Conservation (phyloP, 225 moss, liverwort and hornwort species). For the Marchantia paleacea region DNA sequence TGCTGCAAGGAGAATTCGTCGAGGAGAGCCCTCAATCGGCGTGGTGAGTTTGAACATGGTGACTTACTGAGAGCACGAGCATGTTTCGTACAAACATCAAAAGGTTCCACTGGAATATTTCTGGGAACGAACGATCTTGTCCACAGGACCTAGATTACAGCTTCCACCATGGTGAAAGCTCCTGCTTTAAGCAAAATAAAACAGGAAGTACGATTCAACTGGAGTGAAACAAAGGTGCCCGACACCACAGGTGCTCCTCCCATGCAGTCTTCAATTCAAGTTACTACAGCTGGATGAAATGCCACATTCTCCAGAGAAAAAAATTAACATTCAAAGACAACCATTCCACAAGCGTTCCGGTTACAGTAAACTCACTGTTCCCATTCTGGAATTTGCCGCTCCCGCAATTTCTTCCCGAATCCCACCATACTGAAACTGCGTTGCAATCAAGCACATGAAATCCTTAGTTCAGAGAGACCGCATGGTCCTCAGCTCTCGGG, state of each 20-base stretch:
- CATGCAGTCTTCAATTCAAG: neutral
- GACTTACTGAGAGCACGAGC: neutral
- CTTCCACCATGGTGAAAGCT: neutral
- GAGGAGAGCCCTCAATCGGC: neutral
- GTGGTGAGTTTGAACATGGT: neutral
- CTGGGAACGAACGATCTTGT: neutral
- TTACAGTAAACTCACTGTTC: conserved; percentile 36
- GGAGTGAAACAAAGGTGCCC: neutral
- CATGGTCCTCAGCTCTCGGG: neutral
- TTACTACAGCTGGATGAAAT: neutral
- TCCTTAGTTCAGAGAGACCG: no score
- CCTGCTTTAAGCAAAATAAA: neutral
- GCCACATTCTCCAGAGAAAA: neutral
- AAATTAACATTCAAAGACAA: neutral
- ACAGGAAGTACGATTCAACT: neutral
- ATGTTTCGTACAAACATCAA: neutral
- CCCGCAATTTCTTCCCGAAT: conserved; percentile 50
- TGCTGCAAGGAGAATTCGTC: neutral
- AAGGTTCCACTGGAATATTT: neutral
- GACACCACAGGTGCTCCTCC: neutral
- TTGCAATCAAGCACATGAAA: neutral
- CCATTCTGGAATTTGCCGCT: conserved; percentile 50
- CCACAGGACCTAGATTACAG: neutral
- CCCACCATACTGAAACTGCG: conserved; percentile 41
- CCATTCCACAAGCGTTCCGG: neutral